These are phyloP conservation scores for Silene uniflora DNA, from an alignment of 148 eudicot species.

Conservation along the genomic window DNA sequence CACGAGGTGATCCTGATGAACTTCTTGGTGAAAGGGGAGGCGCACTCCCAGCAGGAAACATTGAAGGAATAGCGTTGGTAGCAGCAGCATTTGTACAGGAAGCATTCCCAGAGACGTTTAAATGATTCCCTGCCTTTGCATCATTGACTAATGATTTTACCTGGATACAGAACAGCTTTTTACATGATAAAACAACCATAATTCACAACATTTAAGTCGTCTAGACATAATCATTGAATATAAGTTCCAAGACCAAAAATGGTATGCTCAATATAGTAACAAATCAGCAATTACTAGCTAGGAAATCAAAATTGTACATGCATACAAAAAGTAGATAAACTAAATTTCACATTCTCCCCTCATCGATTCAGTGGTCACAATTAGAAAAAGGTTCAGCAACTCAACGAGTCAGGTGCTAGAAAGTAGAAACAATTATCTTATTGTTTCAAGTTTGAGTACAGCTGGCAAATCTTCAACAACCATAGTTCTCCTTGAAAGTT, in stretches of 20 bases:
- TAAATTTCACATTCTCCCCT: no score
- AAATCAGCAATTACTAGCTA: no score
- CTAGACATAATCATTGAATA: not conserved
- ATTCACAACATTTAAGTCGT: not conserved
- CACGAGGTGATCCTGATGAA: conserved; percentile 94
- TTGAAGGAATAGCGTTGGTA: conserved; percentile 74
- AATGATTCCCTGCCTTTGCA: conserved; percentile 70
- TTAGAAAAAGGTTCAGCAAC: no score
- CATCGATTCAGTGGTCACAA: no score
- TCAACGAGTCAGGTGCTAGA: no score
- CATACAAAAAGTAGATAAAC: no score
- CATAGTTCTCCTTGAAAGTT: no score
- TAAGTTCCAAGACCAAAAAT: not conserved
- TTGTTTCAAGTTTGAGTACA: no score
- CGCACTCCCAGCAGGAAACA: conserved; percentile 98
- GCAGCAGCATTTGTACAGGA: conserved; percentile 72
- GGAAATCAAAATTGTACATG: no score
- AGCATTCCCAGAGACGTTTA: conserved; percentile 59
- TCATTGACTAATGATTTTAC: conserved; percentile 80
- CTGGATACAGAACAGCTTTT: conserved; percentile 36
- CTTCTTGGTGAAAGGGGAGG: conserved; percentile 99
- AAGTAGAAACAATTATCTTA: no score
- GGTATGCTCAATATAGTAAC: not conserved
- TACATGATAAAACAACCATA: not conserved
- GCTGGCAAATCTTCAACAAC: no score